Conservation (phyloP, 768 basidiomycete genomes). For the Panellus pusillus region DNA sequence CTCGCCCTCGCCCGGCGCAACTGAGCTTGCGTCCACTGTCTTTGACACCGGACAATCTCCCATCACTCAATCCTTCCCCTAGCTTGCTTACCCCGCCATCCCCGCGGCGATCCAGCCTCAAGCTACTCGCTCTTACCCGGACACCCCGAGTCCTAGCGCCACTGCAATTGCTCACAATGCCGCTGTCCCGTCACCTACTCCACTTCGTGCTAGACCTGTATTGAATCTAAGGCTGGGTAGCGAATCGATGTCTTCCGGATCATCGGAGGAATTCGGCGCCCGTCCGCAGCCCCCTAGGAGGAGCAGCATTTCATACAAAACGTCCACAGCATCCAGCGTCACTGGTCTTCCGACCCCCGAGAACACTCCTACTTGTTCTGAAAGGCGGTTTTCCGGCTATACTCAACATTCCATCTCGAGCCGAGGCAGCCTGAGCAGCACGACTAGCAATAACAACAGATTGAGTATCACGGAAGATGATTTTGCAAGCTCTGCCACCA, state of each 20-base stretch:
- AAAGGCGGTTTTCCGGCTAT: slow-evolving; percentile 54
- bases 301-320: slow-evolving; percentile 78
- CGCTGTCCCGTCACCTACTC: slow-evolving; percentile 29
- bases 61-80: slow-evolving; percentile 17
- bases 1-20: slow-evolving; percentile 65
- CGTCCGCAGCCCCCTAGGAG: slow-evolving; percentile 43
- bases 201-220: slow-evolving; percentile 33
- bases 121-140: slow-evolving; percentile 41
- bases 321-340: slow-evolving; percentile 41
- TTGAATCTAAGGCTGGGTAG: slow-evolving; percentile 38
- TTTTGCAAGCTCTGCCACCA: slow-evolving; percentile 28
- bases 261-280: slow-evolving; percentile 29
- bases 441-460: slow-evolving; percentile 29
- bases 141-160: slow-evolving; percentile 13
- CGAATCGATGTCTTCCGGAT: slow-evolving; percentile 21
- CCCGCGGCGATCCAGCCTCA: slow-evolving; percentile 36
- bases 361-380: slow-evolving; percentile 62
- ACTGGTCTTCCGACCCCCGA: slow-evolving; percentile 70
- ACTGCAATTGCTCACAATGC: slow-evolving; percentile 5
- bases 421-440: slow-evolving; percentile 26
- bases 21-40: slow-evolving; percentile 77
- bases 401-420: slow-evolving; percentile 44
- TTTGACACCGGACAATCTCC: slow-evolving; percentile 55
- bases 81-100: slow-evolving; percentile 55
- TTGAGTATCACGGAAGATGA: slow-evolving; percentile 36